Conservation (phyloP, 2,329 filamentous ascomycete species). For the Pyrenophora teres region DNA sequence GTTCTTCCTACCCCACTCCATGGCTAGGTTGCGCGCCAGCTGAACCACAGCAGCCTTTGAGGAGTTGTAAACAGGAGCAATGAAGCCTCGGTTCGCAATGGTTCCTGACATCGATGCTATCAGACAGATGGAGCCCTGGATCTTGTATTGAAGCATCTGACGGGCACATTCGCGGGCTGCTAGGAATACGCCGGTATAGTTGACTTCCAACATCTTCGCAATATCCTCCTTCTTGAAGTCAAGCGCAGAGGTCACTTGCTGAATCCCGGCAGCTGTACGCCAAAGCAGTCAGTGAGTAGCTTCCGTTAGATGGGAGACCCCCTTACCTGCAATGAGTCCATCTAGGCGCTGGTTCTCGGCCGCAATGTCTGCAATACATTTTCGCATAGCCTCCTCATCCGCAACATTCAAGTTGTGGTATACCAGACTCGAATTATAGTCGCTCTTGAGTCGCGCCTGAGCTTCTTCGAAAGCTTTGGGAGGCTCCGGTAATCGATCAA, state of each 20-base stretch:
- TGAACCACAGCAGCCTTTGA: slow-evolving; percentile 76
- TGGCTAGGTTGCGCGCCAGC: slow-evolving; percentile 69
- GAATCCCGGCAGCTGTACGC: slow-evolving; percentile 66
- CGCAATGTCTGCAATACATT: slow-evolving; percentile 69
- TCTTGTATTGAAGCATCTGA: slow-evolving; percentile 63
- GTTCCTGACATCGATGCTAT: slow-evolving; percentile 67
- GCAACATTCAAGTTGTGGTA: slow-evolving; percentile 82
- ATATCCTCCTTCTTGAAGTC: slow-evolving; percentile 69
- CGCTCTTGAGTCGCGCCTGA: slow-evolving; percentile 62
- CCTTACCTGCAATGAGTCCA: slow-evolving; percentile 66
- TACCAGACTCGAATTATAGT: slow-evolving; percentile 66
- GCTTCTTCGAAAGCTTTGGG: slow-evolving; percentile 65
- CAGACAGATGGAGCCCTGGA: slow-evolving; percentile 62
- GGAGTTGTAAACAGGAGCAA: slow-evolving; percentile 72
- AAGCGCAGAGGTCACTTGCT: slow-evolving; percentile 78
- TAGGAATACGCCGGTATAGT: slow-evolving; percentile 65
- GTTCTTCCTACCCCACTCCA: slow-evolving; percentile 62
- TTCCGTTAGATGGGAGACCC: neutral
- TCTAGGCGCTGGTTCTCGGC: slow-evolving; percentile 72
- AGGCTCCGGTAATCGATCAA: slow-evolving; percentile 64
- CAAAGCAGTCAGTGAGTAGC: neutral
- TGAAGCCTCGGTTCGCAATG: slow-evolving; percentile 64
- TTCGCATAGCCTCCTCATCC: slow-evolving; percentile 68
- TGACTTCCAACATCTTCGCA: slow-evolving; percentile 63
- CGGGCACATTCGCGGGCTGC: slow-evolving; percentile 63